These are phyloP conservation scores for Lathyrus oleraceus DNA, from an alignment of 306 rosid species.

Conservation along the genomic window DNA sequence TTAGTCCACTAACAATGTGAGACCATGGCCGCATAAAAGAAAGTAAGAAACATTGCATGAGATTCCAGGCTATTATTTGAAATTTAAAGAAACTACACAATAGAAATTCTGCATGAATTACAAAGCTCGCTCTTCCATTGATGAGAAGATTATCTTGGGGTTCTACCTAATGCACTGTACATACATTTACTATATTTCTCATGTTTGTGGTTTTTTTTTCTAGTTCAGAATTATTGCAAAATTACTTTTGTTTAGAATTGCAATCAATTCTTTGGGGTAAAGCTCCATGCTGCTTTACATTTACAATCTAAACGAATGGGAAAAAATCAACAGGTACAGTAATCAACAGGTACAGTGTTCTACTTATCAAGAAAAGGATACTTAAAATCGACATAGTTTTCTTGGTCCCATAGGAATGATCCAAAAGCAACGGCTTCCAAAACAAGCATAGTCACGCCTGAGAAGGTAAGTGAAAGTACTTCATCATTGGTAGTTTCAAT, in stretches of 20 bases:
- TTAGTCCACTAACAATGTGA: neutral
- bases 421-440: conserved; percentile 87
- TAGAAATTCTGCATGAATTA: neutral
- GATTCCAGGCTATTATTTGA: neutral
- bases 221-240: neutral
- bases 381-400: conserved; percentile 79
- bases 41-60: neutral
- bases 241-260: conserved; percentile 20
- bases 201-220: neutral
- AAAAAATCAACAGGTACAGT: conserved; percentile 3
- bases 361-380: conserved; percentile 65
- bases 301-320: conserved; percentile 33
- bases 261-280: conserved; percentile 17
- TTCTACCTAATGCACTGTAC: neutral
- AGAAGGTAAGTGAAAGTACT: conserved; percentile 58
- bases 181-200: conserved; percentile 29
- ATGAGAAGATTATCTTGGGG: conserved; percentile 17
- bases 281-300: conserved; percentile 34
- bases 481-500: conserved; percentile 67
- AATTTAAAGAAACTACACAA: neutral
- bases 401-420: conserved; percentile 86
- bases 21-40: neutral
- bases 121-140: neutral
- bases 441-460: conserved; percentile 79
- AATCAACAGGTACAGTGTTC: conserved; percentile 12